phyloP scores from a whole-genome alignment of 805 yeast species.

The Saccharomycopsis babjevae region DNA sequence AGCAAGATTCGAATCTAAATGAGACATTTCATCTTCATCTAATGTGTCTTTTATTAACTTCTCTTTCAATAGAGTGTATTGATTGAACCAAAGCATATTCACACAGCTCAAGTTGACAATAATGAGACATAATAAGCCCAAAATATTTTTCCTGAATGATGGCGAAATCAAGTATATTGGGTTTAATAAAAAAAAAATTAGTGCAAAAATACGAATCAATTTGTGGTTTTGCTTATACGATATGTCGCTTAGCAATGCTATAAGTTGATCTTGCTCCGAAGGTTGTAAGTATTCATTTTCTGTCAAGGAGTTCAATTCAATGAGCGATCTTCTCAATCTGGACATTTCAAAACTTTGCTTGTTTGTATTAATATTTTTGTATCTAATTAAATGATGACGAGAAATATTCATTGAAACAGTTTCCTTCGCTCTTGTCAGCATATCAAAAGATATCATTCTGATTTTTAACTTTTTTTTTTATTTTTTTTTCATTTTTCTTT shows the following conservation, averaged over 20 bases:
- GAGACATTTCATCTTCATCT: neutral
- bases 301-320: conserved; percentile 2
- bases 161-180: conserved; percentile 11
- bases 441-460: neutral
- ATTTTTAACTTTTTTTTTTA: neutral
- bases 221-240: neutral
- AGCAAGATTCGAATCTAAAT: neutral
- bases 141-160: conserved; percentile 2
- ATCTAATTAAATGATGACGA: neutral
- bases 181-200: conserved; percentile 5
- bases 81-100: conserved; percentile 10
- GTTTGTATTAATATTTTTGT: neutral
- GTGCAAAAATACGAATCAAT: conserved; percentile 1
- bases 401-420: neutral
- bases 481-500: neutral
- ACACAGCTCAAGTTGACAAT: neutral
- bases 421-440: neutral
- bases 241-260: conserved; percentile 7
- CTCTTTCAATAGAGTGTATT: conserved; percentile 1
- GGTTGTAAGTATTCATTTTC: conserved; percentile 15
- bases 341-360: neutral
- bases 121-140: neutral
- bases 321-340: conserved; percentile 6
- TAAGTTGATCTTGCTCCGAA: conserved; percentile 16
- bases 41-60: neutral